These are phyloP conservation scores for Nothophaeocryptopus gaeumannii DNA, from an alignment of 2,329 filamentous ascomycete genomes.

Conservation along the genomic window DNA sequence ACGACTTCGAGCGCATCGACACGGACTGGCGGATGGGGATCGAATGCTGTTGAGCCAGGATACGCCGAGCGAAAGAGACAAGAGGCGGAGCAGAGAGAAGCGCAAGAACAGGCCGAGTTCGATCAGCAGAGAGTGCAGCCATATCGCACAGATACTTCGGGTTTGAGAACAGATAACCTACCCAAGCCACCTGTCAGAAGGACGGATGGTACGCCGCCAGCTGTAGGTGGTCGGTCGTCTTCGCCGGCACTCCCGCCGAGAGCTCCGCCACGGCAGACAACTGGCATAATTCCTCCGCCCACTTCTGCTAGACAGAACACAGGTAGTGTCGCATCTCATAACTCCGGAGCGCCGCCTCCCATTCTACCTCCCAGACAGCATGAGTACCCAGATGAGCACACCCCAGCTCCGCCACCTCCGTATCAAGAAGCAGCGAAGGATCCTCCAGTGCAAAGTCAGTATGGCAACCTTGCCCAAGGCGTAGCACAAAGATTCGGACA, in stretches of 20 bases:
- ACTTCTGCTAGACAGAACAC: conserved; percentile 5
- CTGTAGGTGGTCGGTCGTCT: conserved; percentile 26
- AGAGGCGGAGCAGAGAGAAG: conserved; percentile 32
- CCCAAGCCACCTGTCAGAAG: conserved; percentile 66
- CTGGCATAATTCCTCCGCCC: conserved; percentile 12
- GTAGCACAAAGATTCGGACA: conserved; percentile 10
- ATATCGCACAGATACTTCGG: conserved; percentile 68
- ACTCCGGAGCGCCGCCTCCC: conserved; percentile 51
- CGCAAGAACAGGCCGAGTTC: conserved; percentile 36
- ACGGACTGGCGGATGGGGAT: conserved; percentile 43
- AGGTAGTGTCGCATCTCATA: conserved; percentile 3
- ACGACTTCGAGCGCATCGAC: conserved; percentile 25
- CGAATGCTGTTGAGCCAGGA: conserved; percentile 39
- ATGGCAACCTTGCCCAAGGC: conserved; percentile 4
- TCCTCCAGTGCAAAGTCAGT: conserved; percentile 7
- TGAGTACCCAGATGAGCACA: conserved; percentile 47
- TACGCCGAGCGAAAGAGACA: conserved; percentile 20
- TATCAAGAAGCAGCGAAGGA: conserved; percentile 44
- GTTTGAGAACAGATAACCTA: conserved; percentile 64
- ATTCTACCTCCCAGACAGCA: conserved; percentile 68
- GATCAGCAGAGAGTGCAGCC: conserved; percentile 55
- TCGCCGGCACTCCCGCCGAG: conserved; percentile 25
- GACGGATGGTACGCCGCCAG: conserved; percentile 18
- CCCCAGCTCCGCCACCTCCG: conserved; percentile 46
- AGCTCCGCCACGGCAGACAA: conserved; percentile 27